Base-by-base conservation (phyloP, 2,329 filamentous ascomycete genomes). In the Fusarium praegraminearum region DNA sequence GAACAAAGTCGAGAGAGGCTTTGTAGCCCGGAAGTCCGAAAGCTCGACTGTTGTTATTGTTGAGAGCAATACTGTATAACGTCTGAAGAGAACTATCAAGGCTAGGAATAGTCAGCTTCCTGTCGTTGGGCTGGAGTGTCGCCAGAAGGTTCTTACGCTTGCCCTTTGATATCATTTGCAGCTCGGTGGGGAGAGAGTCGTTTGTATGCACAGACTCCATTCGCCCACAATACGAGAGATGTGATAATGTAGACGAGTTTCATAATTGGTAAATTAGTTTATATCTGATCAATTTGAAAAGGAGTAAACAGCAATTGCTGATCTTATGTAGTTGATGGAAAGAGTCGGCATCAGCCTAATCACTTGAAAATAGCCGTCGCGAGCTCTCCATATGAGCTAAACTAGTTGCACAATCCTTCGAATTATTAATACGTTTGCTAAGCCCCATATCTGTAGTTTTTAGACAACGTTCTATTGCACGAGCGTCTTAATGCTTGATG, bases 11-110 rank as follows among this genome's bases (percentile, higher is more conserved):
- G 20, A 70, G 45, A 16, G 67, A 67, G 16, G 62, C 54, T 13
- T 70, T 67, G 30, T 70, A 70, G 9, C 67, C 62, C 1, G 67
- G 35, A 12, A 67, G 46, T 4, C 67, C 67, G 35, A 70, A 70
- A 28, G 51, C 53, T 43, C 67, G 59, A 20, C 50, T 70, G 6
- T 40, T 35, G 12, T 38, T 26, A 20, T 70, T 70, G 20, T 64
- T 54, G 5, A 56, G 41, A 5, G 67, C 57, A 32, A 70, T 67
- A 6, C 58, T 32, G 22, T 67, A 47, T 26, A 70, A 24, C 10
- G 15, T 24, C 7, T 62, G 16, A 9, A 67, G 15, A 18, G 26
- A 49, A 10, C 41, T 20, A 3, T 67, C n/a, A 2, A 69, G 52
- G 16, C 66, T 69, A 4, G 1, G 40, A 15, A n/a, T 5, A 2